These are phyloP conservation scores for Dacryopinax primogenitus DNA, from an alignment of 768 basidiomycete genomes.

Conservation along the genomic window DNA sequence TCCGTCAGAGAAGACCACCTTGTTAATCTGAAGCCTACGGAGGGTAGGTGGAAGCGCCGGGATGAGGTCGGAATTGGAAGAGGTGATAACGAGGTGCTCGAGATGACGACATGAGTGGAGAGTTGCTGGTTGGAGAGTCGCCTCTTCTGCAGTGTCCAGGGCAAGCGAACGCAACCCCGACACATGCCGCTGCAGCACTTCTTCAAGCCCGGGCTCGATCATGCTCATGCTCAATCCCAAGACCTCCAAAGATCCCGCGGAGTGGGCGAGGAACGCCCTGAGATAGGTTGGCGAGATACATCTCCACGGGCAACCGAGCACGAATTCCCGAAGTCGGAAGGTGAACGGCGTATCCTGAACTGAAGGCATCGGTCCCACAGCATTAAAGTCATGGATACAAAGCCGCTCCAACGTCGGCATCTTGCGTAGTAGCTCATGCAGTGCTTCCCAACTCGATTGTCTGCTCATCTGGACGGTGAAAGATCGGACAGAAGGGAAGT, in stretches of 20 bases:
- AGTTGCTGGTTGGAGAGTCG: background rate
- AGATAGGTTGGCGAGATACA: background rate
- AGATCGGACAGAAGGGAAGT: background rate
- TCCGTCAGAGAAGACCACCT: background rate
- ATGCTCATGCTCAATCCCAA: background rate
- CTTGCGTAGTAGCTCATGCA: background rate
- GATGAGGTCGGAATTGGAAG: background rate
- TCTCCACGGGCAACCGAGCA: background rate
- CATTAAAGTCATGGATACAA: background rate
- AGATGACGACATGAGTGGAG: background rate
- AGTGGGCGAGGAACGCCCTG: background rate
- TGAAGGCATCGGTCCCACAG: background rate
- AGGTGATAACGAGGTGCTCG: background rate
- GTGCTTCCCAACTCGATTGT: background rate
- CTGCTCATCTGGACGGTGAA: constrained; percentile 1
- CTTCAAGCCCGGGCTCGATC: background rate
- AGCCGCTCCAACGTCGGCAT: background rate
- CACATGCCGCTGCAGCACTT: background rate
- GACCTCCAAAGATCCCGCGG: background rate
- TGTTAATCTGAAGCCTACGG: background rate
- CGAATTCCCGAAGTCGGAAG: background rate
- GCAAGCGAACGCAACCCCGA: background rate
- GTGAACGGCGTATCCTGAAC: background rate
- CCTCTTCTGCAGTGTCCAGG: background rate
- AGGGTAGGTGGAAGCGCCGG: background rate